Base-by-base conservation (phyloP, 768 basidiomycete genomes). In the Mycena galericulata region DNA sequence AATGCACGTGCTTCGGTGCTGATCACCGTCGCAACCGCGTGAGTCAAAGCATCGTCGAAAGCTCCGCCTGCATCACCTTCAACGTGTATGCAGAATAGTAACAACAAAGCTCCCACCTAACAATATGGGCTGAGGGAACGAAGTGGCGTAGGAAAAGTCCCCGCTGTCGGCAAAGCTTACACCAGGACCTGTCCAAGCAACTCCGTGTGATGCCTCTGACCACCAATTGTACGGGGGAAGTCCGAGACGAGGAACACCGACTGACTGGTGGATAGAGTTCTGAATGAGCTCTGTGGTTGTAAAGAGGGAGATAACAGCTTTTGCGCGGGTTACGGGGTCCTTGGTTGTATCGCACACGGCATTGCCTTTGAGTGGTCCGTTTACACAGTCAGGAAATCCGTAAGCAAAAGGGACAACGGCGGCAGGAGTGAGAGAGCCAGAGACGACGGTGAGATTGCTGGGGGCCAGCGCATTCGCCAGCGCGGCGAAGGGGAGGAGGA, bases 211-310 rank as follows among this genome's bases (percentile, higher is more conserved):
- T 8, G 24, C 88, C 78, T 89, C 88, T 34, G 85, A 87, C 88
- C 88, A 89, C 87, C 88, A 89, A 60, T 88, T 80, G 63, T 90
- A 90, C 7, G 82, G 72, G 11, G 87, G 87, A 29, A 90, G 75
- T 15, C 87, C 88, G 1, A 88, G 81, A n/a, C 87, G 84, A 55
- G 87, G 79, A n/a, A 88, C 87, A 49, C 87, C 88, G 18, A 85
- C 84, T 3, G 86, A 81, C 3, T 77, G 62, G 65, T 86, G 88
- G 40, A 83, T 84, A 9, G 84, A 87, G 73, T 88, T 88, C 58
- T 78, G 78, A 43, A 85, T 85, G 54, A 88, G 76, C 67, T 90
- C 88, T 7, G 80, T 79, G 32, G 83, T 79, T 14, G 87, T 88
- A 69, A 88, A 87, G 57, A 83, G 75, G 40, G 78, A 65, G 38